Base-by-base conservation (phyloP, 495 filamentous ascomycete species). In the Xylaria bambusicola region DNA sequence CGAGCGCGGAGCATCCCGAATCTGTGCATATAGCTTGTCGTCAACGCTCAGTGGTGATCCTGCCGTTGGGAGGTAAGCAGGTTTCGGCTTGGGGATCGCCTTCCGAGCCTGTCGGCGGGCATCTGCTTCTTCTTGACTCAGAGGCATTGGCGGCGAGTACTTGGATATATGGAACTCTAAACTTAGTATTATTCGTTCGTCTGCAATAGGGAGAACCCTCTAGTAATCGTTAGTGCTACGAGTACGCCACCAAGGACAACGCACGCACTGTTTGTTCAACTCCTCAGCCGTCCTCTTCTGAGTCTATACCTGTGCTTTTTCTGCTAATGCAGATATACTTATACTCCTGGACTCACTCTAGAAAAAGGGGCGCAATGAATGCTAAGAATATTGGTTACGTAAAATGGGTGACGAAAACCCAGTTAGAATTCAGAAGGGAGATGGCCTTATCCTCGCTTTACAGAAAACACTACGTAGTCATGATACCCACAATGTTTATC, bases 11-110 rank as follows among this genome's bases (percentile, higher is more conserved):
- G 73, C 66, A 8, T 63, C 47, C n/a, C 73, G 66, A 18, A 76
- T 74, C 8, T 71, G 56, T 0, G 59, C 48, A 62, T 82, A 84
- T 8, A 80, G 53, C 10, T 65, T 60, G 23, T 68, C 70, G 61
- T 83, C 72, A 18, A 78, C 79, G 13, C 70, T 69, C 6, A 82
- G 64, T 1, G 74, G 71, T 2, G 77, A 77, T 15, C 66, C 69
- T 24, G 71, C 61, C 8, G 73, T 75, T 0, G 80, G 73, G 1
- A 79, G 75, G 51, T 82, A 82, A 6, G 79, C 79, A 0, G 80
- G 79, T n/a, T 68, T 67, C 15, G 76, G 76, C 44, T 66, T 60
- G 6, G 73, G 74, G 23, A 76, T 65, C 2, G 72, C 73, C 50
- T 67, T 67, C 38, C 67, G 64, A 46, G 64, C 60, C 31, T 59